These are phyloP conservation scores for Fusarium sp. DNA, from an alignment of 2,329 filamentous ascomycete genomes.

Conservation along the genomic window DNA sequence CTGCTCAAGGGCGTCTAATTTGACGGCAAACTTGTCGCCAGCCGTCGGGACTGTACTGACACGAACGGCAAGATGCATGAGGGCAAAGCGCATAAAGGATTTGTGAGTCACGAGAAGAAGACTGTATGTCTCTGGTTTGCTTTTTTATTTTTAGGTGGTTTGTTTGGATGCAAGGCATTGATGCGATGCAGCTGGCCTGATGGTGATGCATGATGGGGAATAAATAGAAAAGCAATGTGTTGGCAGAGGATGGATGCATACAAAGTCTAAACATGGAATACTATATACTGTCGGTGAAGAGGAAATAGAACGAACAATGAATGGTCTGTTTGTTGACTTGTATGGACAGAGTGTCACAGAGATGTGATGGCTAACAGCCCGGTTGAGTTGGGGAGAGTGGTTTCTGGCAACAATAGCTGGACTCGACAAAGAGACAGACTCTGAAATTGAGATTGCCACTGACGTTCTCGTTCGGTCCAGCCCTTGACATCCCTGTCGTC, in stretches of 20 bases:
- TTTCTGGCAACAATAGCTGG: constrained; percentile 8
- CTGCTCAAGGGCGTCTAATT: background rate
- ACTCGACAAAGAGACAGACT: background rate
- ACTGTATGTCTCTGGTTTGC: background rate
- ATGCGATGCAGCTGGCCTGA: background rate
- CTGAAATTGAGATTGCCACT: constrained; percentile 40
- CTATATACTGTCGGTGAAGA: background rate
- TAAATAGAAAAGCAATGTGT: constrained; percentile 12
- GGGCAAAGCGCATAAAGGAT: constrained; percentile 6
- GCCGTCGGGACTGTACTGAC: background rate
- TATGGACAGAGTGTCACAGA: background rate
- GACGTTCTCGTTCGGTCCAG: constrained; percentile 19
- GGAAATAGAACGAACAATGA: background rate
- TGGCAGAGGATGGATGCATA: constrained; percentile 14
- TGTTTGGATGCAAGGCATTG: background rate
- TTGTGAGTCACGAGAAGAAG: background rate
- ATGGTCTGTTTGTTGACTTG: background rate
- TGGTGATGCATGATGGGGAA: constrained; percentile 8
- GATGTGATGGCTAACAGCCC: background rate
- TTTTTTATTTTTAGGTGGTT: constrained; percentile 7
- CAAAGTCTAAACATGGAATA: background rate
- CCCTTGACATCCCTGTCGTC: constrained; percentile 13
- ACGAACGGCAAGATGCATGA: constrained; percentile 10
- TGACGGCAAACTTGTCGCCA: background rate
- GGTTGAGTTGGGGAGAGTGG: background rate